Evolutionary conservation across 352 stramenopile species (phyloP).

Genomic region (Phytophthora cajani): DNA sequence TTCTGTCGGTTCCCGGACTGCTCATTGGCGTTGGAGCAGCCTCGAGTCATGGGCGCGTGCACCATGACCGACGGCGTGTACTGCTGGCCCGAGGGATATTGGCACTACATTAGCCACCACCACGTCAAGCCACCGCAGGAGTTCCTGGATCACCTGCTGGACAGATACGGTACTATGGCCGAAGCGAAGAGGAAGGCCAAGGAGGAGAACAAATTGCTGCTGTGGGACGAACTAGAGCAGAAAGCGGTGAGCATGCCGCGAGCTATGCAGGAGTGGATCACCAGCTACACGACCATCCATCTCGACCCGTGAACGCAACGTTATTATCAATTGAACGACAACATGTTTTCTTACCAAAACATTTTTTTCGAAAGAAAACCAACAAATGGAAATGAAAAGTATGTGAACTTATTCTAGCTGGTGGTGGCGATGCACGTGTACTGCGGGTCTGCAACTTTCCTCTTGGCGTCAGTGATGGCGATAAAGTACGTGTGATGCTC

Average conservation of each 20-base stretch:
- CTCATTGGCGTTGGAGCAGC: conserved; percentile 35
- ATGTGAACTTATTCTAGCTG: too few species aligned
- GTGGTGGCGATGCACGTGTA: neutral
- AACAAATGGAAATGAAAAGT: too few species aligned
- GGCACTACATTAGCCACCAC: conserved; percentile 74
- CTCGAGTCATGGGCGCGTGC: conserved; percentile 71
- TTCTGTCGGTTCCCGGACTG: conserved; percentile 77
- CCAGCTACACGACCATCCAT: conserved; percentile 60
- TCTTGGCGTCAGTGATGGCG: neutral
- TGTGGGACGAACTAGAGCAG: conserved; percentile 61
- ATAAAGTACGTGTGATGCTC: neutral
- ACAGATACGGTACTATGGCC: conserved; percentile 40
- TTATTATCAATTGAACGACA: too few species aligned
- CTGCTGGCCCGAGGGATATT: conserved; percentile 82
- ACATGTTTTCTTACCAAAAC: too few species aligned
- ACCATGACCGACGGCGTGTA: conserved; percentile 81
- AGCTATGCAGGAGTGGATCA: conserved; percentile 77
- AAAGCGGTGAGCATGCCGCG: conserved; percentile 49
- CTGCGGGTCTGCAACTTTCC: neutral
- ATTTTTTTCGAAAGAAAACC: too few species aligned
- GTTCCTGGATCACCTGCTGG: conserved; percentile 64
- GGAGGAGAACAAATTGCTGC: conserved; percentile 43
- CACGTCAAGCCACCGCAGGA: conserved; percentile 64
- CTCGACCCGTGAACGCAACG: conserved; percentile 9
- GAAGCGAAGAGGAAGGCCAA: conserved; percentile 36